Base-by-base conservation (phyloP, 257 asterid genomes). In the Leptodermis oblonga region DNA sequence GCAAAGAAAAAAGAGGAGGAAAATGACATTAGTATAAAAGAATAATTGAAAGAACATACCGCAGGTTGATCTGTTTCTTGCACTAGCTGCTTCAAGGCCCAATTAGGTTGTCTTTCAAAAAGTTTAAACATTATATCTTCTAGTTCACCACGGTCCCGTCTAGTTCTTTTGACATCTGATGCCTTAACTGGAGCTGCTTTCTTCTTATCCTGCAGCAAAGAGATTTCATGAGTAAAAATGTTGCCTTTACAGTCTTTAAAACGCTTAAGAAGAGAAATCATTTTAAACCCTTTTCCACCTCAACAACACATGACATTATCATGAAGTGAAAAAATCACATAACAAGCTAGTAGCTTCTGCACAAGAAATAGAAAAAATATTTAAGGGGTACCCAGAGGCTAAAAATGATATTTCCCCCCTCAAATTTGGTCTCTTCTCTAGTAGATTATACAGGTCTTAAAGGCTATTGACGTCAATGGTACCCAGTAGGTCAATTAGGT, bases 41-140 rank as follows among this genome's bases (percentile, higher is more conserved):
- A 7, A 54, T 56, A 41, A 60, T 65, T 68, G 59, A 69, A 78
- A 66, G 56, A 55, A 51, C 84, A 70, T 87, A 94, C 96, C 31
- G 93, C 99, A 28, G 98, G 97, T 82, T 91, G 99, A 80, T 94
- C 95, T 1, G 99, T 89, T 77, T 86, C 92, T 79, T 86, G 92
- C 77, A 94, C 96, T 23, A 94, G 88, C 86, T 87, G 97, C 87
- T 89, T 89, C 79, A 91, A 84, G 42, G 97, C 77, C 97, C 97
- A 91, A 67, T 91, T 91, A 64, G 97, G 93, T 69, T 94, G 96
- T 70, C 85, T 82, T 78, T 91, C 97, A 54, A 91, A 94, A 65
- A 91, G 96, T 79, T 94, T 91, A 81, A 89, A 91, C 99, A 94
- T 86, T 73, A 91, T 89, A 77, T 91, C 97, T 80, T 91, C 99